phyloP scores from a whole-genome alignment of 2,329 filamentous ascomycete species.

The Pyrenophora graminea region DNA sequence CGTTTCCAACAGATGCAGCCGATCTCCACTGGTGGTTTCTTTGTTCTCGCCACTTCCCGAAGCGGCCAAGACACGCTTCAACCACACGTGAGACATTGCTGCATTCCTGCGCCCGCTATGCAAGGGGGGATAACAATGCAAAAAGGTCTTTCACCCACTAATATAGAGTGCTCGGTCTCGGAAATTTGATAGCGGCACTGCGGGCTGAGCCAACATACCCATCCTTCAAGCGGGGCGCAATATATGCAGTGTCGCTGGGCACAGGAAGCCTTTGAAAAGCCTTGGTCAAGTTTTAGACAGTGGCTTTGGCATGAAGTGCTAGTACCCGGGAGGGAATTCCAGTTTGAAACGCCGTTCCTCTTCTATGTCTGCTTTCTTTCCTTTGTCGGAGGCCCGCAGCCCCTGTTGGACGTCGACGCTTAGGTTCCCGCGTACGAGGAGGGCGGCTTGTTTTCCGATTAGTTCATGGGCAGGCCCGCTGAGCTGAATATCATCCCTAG shows the following conservation, averaged over 20 bases:
- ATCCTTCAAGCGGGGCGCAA: constrained; percentile 6
- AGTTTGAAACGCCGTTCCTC: constrained; percentile 29
- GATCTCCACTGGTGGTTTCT: constrained; percentile 39
- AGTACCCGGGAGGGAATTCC: constrained; percentile 42
- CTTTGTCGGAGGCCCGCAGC: constrained; percentile 17
- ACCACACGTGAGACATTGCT: constrained; percentile 43
- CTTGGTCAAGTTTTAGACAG: constrained; percentile 24
- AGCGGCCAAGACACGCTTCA: constrained; percentile 38
- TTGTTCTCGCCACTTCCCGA: constrained; percentile 41
- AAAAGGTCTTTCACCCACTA: constrained; percentile 21
- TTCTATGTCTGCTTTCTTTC: constrained; percentile 19
- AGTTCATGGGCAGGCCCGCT: constrained; percentile 41
- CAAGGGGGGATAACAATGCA: constrained; percentile 43
- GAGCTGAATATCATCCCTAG: constrained; percentile 44
- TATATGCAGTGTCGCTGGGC: constrained; percentile 3
- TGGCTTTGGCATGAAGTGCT: constrained; percentile 19
- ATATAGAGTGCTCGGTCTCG: constrained; percentile 20
- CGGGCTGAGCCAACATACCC: constrained; percentile 1
- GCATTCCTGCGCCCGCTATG: constrained; percentile 33
- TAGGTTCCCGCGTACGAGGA: constrained; percentile 37
- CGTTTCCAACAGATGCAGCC: constrained; percentile 43
- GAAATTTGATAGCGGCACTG: constrained; percentile 20
- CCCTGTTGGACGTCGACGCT: constrained; percentile 35
- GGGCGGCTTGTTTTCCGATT: constrained; percentile 43
- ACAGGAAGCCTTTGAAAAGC: neutral